Evolutionary conservation across 2,329 filamentous ascomycete species (phyloP), one percentile per base, ranked within the genome.

Genomic region (Beauveria sp.): DNA sequence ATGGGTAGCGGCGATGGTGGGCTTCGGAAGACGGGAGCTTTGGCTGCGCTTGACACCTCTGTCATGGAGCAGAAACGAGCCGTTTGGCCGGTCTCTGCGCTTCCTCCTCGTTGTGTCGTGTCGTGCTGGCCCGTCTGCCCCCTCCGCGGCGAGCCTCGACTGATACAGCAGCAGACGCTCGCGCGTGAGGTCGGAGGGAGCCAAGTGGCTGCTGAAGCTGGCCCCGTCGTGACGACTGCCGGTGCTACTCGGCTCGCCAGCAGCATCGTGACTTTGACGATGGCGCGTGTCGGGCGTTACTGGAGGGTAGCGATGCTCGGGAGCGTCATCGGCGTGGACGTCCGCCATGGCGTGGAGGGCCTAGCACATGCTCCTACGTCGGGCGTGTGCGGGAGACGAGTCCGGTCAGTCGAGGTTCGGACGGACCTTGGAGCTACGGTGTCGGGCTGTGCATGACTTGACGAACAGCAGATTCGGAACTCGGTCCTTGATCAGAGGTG

Each of bases 201-300:
- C 61, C 22, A 42, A 45, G 31, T 51, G 48, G 56, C 46, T 51
- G 34, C 56, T 51, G 34, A 24, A 14, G 46, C 46, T 64, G 40
- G 66, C 40, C 18, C 65, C 66, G 38, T 68, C 66, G 43, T 62
- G 64, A 24, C 69, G 62, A 62, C 73, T 75, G 3, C 68, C 72
- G n/a, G 70, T 65, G 16, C 68, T 69, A 64, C 77, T 82, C 60
- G 79, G 76, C 66, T 79, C 78, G 64, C 76, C 77, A 9, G 74
- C 74, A 12, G 26, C 50, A 50, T 80, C 78, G 66, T 77, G 74
- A 67, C 75, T 76, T 14, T 67, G 70, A 64, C 70, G 66, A 65
- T 74, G 75, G 55, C 53, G 49, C 7, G 49, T 16, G 28, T 63
- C 61, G 9, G 61, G 61, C 4, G 61, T 63, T 18, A 43, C 38